phyloP scores from a whole-genome alignment of 345 rosid species.

The Xanthoceras sorbifolium region DNA sequence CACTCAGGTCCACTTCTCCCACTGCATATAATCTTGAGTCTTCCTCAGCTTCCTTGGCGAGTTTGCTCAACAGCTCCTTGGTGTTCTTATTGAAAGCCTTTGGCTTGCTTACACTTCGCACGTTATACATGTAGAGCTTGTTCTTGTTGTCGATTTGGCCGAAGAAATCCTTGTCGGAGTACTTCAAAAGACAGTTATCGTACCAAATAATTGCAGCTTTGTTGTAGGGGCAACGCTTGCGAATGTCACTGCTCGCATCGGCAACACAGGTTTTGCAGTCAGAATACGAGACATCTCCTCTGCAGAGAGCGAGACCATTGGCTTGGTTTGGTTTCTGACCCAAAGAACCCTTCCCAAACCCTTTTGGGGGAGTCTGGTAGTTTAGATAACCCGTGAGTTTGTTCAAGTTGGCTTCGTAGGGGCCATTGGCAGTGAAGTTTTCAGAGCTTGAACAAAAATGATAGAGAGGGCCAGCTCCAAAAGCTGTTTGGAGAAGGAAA shows the following conservation, averaged over 20 bases:
- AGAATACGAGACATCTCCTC: constrained; percentile 33
- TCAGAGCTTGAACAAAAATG: constrained; percentile 40
- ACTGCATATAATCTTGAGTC: constrained; percentile 29
- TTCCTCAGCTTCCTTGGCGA: constrained; percentile 24
- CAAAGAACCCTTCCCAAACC: constrained; percentile 30
- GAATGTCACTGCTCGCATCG: constrained; percentile 31
- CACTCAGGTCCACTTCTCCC: constrained; percentile 22
- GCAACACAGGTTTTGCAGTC: constrained; percentile 43
- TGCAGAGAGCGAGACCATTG: constrained; percentile 42
- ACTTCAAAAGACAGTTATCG: constrained; percentile 46
- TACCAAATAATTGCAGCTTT: constrained; percentile 51
- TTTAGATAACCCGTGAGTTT: constrained; percentile 28
- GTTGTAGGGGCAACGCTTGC: constrained; percentile 33
- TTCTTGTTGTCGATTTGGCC: constrained; percentile 38
- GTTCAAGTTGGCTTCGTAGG: constrained; percentile 37
- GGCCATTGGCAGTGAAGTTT: constrained; percentile 33
- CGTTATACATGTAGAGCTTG: constrained; percentile 43
- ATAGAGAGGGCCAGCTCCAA: constrained; percentile 34
- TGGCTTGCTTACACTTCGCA: constrained; percentile 26
- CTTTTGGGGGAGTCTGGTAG: constrained; percentile 27
- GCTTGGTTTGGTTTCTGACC: constrained; percentile 26
- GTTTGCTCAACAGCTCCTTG: constrained; percentile 27
- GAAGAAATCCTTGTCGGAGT: constrained; percentile 39
- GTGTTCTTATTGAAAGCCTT: constrained; percentile 31
- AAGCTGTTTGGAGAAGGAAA: constrained; percentile 33